These are phyloP conservation scores for Scutellaria barbata DNA, from an alignment of 257 asterid species.

Conservation along the genomic window DNA sequence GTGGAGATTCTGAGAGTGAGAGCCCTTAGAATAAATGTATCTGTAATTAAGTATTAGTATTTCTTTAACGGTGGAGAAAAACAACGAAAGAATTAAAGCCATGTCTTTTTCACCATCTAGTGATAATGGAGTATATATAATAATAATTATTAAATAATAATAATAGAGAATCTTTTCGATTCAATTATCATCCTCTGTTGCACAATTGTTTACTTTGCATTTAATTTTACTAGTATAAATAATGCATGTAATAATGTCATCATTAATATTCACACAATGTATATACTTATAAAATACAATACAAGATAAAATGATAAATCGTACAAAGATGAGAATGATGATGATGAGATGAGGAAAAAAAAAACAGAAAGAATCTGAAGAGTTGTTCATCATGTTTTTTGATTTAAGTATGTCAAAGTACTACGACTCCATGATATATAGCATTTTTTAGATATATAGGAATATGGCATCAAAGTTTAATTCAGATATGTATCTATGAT, in stretches of 20 bases:
- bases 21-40: constrained; percentile 17
- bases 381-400: constrained; percentile 31
- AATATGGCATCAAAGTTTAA: background rate
- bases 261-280: background rate
- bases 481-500: background rate
- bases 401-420: constrained; percentile 23
- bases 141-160: background rate
- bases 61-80: background rate
- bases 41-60: background rate
- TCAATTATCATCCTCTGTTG: constrained; percentile 11
- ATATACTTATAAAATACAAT: background rate
- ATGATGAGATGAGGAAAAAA: background rate
- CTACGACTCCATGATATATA: constrained; percentile 7
- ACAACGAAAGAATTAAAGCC: background rate
- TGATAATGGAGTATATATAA: background rate
- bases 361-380: constrained; percentile 33
- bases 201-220: background rate
- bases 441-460: background rate
- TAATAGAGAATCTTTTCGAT: constrained; percentile 4
- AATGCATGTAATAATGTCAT: background rate
- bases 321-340: no score
- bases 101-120: constrained; percentile 9
- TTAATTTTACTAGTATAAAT: background rate
- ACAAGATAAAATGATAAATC: background rate
- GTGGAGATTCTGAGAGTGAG: constrained; percentile 35